Conservation (phyloP, 176 grass and related monocot genomes). For the Oryza officinalis region DNA sequence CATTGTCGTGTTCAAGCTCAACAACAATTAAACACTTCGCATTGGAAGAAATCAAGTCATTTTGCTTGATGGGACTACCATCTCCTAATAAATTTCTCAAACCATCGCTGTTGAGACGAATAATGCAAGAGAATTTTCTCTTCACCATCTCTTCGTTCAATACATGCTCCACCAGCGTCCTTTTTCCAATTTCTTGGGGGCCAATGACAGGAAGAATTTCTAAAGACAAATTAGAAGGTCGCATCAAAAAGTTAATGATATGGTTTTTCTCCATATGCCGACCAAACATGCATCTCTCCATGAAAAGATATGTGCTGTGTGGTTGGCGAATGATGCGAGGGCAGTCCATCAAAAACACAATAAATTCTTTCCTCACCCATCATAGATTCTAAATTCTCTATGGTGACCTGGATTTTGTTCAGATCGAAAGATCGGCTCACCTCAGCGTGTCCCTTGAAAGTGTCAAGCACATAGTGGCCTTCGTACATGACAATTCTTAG, state of each 20-base stretch:
- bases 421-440: neutral
- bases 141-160: neutral
- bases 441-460: neutral
- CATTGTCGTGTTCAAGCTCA: neutral
- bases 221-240: neutral
- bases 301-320: neutral
- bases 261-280: neutral
- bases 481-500: neutral
- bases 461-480: neutral
- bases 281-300: conserved; percentile 24
- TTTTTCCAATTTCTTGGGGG: neutral
- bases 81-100: too few relatives aligned
- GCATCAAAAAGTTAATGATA: neutral
- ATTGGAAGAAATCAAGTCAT: neutral
- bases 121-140: neutral
- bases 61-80: neutral
- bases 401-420: neutral
- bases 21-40: neutral
- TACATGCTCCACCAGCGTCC: neutral
- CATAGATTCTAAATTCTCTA: neutral
- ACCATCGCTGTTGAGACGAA: neutral
- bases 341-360: neutral
- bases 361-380: neutral
- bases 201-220: neutral
- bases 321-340: neutral